These are phyloP conservation scores for Penicilliopsis zonata DNA, from an alignment of 495 filamentous ascomycete genomes.

Conservation along the genomic window DNA sequence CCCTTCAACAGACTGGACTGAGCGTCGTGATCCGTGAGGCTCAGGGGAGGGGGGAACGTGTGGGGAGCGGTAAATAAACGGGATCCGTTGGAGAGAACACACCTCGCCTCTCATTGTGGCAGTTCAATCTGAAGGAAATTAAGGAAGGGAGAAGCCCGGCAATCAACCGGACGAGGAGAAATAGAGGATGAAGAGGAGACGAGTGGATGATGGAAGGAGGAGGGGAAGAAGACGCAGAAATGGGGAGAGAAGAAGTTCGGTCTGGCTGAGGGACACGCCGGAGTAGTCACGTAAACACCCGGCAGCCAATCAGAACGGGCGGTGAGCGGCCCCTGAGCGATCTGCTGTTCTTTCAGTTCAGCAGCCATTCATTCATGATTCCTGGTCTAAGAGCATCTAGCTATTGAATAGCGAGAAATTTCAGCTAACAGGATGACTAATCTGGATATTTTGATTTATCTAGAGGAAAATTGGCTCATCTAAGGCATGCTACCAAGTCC, in stretches of 20 bases:
- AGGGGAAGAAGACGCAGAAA: constrained; percentile 1
- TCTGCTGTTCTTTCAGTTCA: too few relatives aligned
- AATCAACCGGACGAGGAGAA: not conserved
- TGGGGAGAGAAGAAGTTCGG: not conserved
- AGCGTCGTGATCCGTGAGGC: constrained; percentile 5
- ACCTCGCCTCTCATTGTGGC: constrained; percentile 26
- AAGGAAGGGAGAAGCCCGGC: not conserved
- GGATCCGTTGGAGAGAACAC: constrained; percentile 5
- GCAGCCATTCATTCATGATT: too few relatives aligned
- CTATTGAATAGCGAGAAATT: too few relatives aligned
- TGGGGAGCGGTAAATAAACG: constrained; percentile 8
- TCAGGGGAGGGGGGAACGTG: constrained; percentile 8
- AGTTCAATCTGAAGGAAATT: not conserved
- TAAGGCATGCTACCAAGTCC: too few relatives aligned
- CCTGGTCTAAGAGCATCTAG: too few relatives aligned
- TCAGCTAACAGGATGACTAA: too few relatives aligned
- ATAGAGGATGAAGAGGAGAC: not conserved
- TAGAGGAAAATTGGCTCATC: too few relatives aligned
- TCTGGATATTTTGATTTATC: too few relatives aligned
- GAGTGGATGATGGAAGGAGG: not conserved
- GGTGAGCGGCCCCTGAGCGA: not conserved
- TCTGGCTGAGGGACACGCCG: not conserved
- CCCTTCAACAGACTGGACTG: not conserved
- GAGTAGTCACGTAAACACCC: not conserved
- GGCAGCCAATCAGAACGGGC: not conserved